phyloP scores from a whole-genome alignment of 192 early-diverging fungal species.

The Nowakowskiella sp. region DNA sequence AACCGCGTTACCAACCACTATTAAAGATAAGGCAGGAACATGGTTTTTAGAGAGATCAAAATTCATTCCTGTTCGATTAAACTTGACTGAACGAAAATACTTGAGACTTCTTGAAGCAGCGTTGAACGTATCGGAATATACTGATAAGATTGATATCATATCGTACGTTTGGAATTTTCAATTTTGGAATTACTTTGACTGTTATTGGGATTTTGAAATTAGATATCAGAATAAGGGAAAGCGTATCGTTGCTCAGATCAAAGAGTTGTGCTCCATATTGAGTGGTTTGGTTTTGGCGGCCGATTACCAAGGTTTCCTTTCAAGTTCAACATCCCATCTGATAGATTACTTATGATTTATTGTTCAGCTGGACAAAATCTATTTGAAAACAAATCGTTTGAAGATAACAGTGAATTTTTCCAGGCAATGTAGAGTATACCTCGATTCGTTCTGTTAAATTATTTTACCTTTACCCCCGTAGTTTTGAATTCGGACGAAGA shows the following conservation, averaged over 20 bases:
- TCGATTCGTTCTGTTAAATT: neutral
- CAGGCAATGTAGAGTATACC: slow-evolving; percentile 30
- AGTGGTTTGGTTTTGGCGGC: slow-evolving; percentile 76
- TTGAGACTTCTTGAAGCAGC: slow-evolving; percentile 91
- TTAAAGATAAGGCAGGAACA: slow-evolving; percentile 47
- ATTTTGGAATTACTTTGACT: neutral
- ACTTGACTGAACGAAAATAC: slow-evolving; percentile 82
- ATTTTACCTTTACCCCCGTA: slow-evolving; percentile 6
- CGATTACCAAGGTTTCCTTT: slow-evolving; percentile 34
- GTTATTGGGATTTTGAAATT: neutral
- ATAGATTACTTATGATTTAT: neutral
- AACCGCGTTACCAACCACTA: too few species aligned
- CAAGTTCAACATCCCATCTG: neutral
- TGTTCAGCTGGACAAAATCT: slow-evolving; percentile 31
- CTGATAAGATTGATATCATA: slow-evolving; percentile 74
- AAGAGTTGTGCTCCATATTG: slow-evolving; percentile 90
- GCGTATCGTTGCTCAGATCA: slow-evolving; percentile 89
- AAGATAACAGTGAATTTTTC: slow-evolving; percentile 41
- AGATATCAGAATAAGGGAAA: slow-evolving; percentile 59
- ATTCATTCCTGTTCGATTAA: slow-evolving; percentile 90
- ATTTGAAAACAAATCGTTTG: slow-evolving; percentile 42
- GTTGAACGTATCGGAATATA: slow-evolving; percentile 84
- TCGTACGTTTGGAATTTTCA: slow-evolving; percentile 42
- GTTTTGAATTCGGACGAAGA: slow-evolving; percentile 43
- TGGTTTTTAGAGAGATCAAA: slow-evolving; percentile 84